Conservation (phyloP, 805 yeast species). For the Saccharomyces mikatae region DNA sequence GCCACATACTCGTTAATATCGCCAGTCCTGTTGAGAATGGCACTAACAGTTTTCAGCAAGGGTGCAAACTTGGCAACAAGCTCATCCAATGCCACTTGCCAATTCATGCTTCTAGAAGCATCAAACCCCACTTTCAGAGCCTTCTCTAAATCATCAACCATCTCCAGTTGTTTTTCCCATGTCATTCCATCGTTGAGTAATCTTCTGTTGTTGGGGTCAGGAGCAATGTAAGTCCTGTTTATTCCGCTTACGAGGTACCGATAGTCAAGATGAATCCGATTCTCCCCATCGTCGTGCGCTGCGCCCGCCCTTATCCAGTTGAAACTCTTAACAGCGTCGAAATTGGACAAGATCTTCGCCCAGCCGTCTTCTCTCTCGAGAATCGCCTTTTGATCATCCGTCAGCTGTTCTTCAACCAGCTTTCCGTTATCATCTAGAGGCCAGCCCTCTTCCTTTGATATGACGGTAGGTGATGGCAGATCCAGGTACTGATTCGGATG, state of each 20-base stretch:
- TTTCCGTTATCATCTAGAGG: slow-evolving; percentile 21
- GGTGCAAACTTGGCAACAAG: slow-evolving; percentile 51
- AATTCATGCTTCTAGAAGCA: slow-evolving; percentile 40
- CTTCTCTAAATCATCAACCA: slow-evolving; percentile 32
- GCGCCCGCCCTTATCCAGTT: slow-evolving; percentile 43
- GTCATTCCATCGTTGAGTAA: slow-evolving; percentile 32
- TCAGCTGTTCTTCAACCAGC: slow-evolving; percentile 15
- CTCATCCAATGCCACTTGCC: slow-evolving; percentile 45
- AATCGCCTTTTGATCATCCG: slow-evolving; percentile 16
- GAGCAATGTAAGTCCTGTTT: slow-evolving; percentile 40
- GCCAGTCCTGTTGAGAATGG: slow-evolving; percentile 24
- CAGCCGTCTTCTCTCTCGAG: slow-evolving; percentile 21
- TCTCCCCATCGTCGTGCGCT: slow-evolving; percentile 41
- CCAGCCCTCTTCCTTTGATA: slow-evolving; percentile 25
- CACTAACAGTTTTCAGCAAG: slow-evolving; percentile 35
- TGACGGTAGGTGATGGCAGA: slow-evolving; percentile 30
- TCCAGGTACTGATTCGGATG: slow-evolving; percentile 33
- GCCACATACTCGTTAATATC: slow-evolving; percentile 13
- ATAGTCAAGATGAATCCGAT: slow-evolving; percentile 43
- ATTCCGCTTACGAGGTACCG: slow-evolving; percentile 46
- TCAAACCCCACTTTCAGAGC: slow-evolving; percentile 28
- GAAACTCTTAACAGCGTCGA: slow-evolving; percentile 32
- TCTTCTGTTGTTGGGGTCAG: slow-evolving; percentile 42
- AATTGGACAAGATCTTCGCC: slow-evolving; percentile 13
- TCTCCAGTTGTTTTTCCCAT: slow-evolving; percentile 26